A percentile compares a stretch with the other conserved stretches of the same genome.
Evolutionary conservation across 1,139 yeast species (phyloP).

Genomic region (Zygoascus hellenicus): DNA sequence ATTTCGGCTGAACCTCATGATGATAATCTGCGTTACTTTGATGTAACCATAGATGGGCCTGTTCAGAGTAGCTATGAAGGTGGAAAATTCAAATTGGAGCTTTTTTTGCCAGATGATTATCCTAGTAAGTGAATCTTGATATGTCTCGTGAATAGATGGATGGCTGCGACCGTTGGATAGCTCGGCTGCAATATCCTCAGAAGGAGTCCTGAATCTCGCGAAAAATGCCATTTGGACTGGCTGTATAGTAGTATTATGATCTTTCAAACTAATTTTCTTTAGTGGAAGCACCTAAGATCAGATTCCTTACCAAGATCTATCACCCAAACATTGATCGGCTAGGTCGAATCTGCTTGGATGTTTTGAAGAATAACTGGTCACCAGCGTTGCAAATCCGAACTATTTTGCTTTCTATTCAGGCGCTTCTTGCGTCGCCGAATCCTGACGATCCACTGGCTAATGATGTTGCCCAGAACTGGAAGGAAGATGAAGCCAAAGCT

Average conservation of each 20-base stretch:
- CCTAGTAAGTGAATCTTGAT: conserved; percentile 41
- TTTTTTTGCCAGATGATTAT: conserved; percentile 82
- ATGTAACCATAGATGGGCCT: conserved; percentile 88
- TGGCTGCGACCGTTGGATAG: background rate
- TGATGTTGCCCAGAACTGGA: conserved; percentile 97
- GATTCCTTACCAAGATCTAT: conserved; percentile 87
- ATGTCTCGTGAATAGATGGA: too few relatives aligned
- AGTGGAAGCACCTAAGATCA: conserved; percentile 87
- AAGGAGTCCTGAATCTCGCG: too few relatives aligned
- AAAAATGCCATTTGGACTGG: too few relatives aligned
- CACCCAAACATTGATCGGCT: conserved; percentile 95
- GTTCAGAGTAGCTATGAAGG: conserved; percentile 74
- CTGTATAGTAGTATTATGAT: too few relatives aligned
- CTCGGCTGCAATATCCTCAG: background rate
- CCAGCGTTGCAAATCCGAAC: conserved; percentile 97
- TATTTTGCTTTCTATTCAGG: conserved; percentile 87
- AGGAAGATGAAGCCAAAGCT: conserved; percentile 74
- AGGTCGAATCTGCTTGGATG: conserved; percentile 94
- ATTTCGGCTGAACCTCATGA: conserved; percentile 90
- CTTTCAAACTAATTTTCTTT: background rate
- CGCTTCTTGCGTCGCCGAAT: conserved; percentile 89
- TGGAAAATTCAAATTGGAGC: conserved; percentile 70
- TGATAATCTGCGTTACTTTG: conserved; percentile 86
- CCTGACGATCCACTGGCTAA: conserved; percentile 98
- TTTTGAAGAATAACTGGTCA: conserved; percentile 91